A percentile compares a stretch with the other conserved stretches of the same genome.
Conservation (phyloP, 495 filamentous ascomycete genomes). For the Xylaria scruposa region DNA sequence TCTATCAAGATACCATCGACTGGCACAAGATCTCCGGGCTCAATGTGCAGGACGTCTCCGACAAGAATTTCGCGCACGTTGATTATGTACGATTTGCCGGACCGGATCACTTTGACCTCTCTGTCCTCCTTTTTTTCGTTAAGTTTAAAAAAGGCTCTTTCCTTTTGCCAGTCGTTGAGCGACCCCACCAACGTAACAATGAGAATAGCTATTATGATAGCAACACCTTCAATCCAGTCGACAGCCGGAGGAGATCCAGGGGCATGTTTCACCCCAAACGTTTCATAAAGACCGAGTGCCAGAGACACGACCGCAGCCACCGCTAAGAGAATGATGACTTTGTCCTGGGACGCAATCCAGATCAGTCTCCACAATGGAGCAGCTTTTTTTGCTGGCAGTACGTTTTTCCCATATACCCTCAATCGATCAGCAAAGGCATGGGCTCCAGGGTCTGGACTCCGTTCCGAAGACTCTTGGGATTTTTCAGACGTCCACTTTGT, state of each 20-base stretch:
- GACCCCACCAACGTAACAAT: constrained; percentile 74
- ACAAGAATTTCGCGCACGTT: constrained; percentile 82
- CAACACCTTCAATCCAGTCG: constrained; percentile 80
- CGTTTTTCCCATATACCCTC: constrained; percentile 73
- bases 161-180: constrained; percentile 75
- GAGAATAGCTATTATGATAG: constrained; percentile 73
- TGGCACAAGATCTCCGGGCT: constrained; percentile 87
- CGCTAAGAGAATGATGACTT: constrained; percentile 79
- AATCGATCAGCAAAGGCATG: constrained; percentile 59
- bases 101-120: constrained; percentile 75
- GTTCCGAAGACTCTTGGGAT: constrained; percentile 24
- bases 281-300: constrained; percentile 74
- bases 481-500: constrained; percentile 34
- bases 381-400: constrained; percentile 72
- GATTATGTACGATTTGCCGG: constrained; percentile 76
- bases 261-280: constrained; percentile 50
- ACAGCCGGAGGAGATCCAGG: constrained; percentile 60
- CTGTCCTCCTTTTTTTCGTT: constrained; percentile 78
- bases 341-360: constrained; percentile 86
- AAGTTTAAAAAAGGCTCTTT: constrained; percentile 71
- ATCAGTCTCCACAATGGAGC: constrained; percentile 74
- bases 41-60: constrained; percentile 82
- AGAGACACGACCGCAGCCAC: constrained; percentile 81
- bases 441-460: constrained; percentile 25
- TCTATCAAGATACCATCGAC: constrained; percentile 80